Base-by-base conservation (phyloP, 2,329 filamentous ascomycete genomes). In the Penicillium rolfsii region DNA sequence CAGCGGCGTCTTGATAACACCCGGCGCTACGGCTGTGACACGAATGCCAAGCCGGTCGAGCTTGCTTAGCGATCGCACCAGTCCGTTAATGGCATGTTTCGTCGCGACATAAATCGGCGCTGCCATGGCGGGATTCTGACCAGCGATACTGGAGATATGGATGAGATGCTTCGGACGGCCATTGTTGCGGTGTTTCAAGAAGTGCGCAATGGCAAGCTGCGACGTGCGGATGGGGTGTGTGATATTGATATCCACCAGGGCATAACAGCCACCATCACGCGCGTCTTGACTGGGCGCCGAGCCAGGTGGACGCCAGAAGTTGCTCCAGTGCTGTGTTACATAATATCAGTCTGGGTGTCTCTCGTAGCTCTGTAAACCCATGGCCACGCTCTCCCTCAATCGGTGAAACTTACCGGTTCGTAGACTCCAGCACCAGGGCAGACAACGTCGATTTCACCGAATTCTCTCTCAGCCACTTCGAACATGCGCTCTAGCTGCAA, bases 21-120 rank as follows among this genome's bases (percentile, higher is more conserved):
- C 86, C 0, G 86, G 86, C 16, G 85, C 84, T 2, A 88, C 85
- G 5, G 81, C 85, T 22, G 85, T 86, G 16, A 88, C 84, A 0
- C 85, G 75, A 55, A 88, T 85, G 0, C 83, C 83, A 26, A 83
- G 66, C 0, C 67, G 68, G 1, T 73, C 84, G 5, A 87, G 77
- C 1, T 75, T 71, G 0, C 74, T 81, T 14, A 88, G 69, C 4
- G 77, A 79, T 57, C 84, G 80, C 4, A 87, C 64, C 43, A 84
- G 74, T 7, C 81, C 81, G 52, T 71, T 80, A 56, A 84, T 76
- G 7, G 74, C 82, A 61, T 83, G 80, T 61, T 84, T 84, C 2
- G 79, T 78, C 8, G 80, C 81, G 28, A 74, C 74, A 63, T 84
- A 84, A 36, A 84, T 73, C 0, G 82, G 81, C 0, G 74, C 73